phyloP scores from a whole-genome alignment of 805 yeast species.

The Kuraishia hungarica region DNA sequence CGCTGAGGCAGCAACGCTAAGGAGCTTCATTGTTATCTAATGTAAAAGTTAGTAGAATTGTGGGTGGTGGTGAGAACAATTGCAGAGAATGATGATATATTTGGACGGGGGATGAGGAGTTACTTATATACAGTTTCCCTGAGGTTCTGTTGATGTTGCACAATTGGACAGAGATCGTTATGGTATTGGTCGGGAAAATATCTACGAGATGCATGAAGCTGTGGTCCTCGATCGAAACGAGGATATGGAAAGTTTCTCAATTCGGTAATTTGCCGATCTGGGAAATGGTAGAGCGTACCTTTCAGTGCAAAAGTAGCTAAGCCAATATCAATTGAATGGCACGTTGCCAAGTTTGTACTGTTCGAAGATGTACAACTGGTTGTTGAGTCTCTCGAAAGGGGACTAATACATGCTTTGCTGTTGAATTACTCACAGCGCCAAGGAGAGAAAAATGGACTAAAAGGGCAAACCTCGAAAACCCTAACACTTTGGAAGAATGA shows the following conservation, averaged over 20 bases:
- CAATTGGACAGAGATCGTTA: too few relatives aligned
- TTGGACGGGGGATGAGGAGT: neutral
- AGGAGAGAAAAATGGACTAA: neutral
- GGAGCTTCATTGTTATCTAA: neutral
- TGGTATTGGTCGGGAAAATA: too few relatives aligned
- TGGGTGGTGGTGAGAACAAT: neutral
- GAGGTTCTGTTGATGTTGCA: too few relatives aligned
- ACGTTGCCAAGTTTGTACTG: neutral
- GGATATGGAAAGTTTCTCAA: neutral
- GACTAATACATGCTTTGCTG: neutral
- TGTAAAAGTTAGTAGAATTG: neutral
- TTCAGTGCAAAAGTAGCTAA: neutral
- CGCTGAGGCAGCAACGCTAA: conserved; percentile 1
- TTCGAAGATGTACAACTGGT: neutral
- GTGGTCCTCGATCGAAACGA: neutral
- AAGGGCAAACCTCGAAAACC: too few relatives aligned
- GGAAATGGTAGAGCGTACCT: neutral
- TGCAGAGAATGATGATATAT: too few relatives aligned
- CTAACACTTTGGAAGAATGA: too few relatives aligned
- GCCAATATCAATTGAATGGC: neutral
- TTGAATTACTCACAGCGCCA: neutral
- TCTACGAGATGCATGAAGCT: neutral
- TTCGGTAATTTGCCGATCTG: neutral
- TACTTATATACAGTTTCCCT: neutral
- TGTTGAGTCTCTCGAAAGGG: neutral